Base-by-base conservation (phyloP, 169 alveolate genomes). In the Cardiosporidium cionae region DNA sequence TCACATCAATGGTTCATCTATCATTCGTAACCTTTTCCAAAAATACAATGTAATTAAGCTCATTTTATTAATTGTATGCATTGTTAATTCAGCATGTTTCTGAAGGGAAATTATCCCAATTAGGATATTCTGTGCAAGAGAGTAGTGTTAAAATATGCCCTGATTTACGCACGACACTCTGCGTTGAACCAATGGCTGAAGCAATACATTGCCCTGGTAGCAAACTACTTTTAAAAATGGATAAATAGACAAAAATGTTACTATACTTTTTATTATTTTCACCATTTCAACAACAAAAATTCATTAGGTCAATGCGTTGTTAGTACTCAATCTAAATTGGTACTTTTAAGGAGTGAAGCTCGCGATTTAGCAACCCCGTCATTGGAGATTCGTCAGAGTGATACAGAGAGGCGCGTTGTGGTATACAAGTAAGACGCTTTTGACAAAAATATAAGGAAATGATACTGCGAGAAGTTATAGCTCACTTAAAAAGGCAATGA, bases 201-300 rank as follows among this genome's bases (percentile, higher is more conserved):
- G 87, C 79, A 0, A 75, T 78, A 23, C 83, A 78, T 63, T 72
- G 86, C 83, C 87, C 87, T 3, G 87, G 87, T 44, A 44, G n/a
- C n/a, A n/a, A n/a, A n/a, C n/a, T n/a, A n/a, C n/a, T n/a, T n/a
- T n/a, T n/a, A n/a, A n/a, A n/a, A 16, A 16, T 44, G n/a, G 16
- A 44, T n/a, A 16, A 44, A 16, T 44, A 44, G 58, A 44, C 16
- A 44, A 44, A 44, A 16, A 44, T 16, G n/a, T 44, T 16, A 44
- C 58, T 44, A n/a, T n/a, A 16, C 58, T 16, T 44, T 16, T 44
- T 16, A 44, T 44, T 44, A 16, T n/a, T n/a, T n/a, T n/a, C n/a
- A n/a, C n/a, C n/a, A n/a, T n/a, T n/a, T 44, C 16, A 44, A 44
- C 58, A 44, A 16, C 16, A 16, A 44, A 16, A 16, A 44, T 44